phyloP scores from a whole-genome alignment of 768 basidiomycete genomes.

The Leccinum uliginosum region DNA sequence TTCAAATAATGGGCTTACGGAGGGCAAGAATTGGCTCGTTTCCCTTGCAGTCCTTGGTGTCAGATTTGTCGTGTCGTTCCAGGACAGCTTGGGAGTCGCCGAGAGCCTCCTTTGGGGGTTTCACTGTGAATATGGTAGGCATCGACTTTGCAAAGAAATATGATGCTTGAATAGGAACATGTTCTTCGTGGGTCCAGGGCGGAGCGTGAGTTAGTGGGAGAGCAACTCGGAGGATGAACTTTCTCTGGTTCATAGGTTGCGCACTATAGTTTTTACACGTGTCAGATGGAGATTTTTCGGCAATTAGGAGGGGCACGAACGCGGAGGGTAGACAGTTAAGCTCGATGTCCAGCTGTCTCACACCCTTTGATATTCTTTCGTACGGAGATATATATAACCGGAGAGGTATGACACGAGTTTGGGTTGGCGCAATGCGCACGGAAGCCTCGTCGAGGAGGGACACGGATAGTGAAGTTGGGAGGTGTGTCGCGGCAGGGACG shows the following conservation, averaged over 20 bases:
- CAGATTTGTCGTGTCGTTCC: neutral
- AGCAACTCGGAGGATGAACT: slow-evolving; percentile 29
- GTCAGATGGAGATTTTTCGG: neutral
- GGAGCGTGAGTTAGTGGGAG: slow-evolving; percentile 45
- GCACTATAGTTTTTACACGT: neutral
- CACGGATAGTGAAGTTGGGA: slow-evolving; percentile 18
- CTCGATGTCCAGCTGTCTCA: slow-evolving; percentile 37
- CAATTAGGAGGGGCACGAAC: neutral
- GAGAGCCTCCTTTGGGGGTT: slow-evolving; percentile 46
- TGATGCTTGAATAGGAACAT: slow-evolving; percentile 46
- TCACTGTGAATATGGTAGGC: slow-evolving; percentile 55
- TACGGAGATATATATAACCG: slow-evolving; percentile 36
- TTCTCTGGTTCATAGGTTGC: neutral
- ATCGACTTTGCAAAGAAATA: slow-evolving; percentile 54
- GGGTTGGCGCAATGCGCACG: slow-evolving; percentile 52
- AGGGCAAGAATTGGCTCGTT: slow-evolving; percentile 57
- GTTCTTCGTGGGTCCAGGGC: slow-evolving; percentile 36
- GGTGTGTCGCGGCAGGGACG: neutral
- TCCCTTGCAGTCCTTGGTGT: slow-evolving; percentile 10
- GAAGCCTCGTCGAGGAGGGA: slow-evolving; percentile 14
- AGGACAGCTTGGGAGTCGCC: slow-evolving; percentile 1
- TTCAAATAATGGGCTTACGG: slow-evolving; percentile 39
- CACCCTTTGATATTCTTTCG: slow-evolving; percentile 29
- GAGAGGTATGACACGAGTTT: slow-evolving; percentile 59
- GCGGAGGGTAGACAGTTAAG: slow-evolving; percentile 27